Evolutionary conservation across 176 grass and related monocot species (phyloP), one percentile per base, ranked within the genome.

Genomic region (Carex pumila): DNA sequence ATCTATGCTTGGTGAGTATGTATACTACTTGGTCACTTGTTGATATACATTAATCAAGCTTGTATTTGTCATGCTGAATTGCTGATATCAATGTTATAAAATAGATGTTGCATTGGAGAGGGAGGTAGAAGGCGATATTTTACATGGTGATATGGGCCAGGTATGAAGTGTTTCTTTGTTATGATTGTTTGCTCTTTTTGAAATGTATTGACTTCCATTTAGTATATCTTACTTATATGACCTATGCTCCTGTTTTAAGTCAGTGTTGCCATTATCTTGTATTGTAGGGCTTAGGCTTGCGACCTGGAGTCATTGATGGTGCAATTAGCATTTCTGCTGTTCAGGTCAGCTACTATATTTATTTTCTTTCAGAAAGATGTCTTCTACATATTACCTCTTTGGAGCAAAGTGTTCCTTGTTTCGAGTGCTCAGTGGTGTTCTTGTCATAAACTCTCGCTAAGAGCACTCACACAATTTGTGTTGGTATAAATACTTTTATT

Each of bases 91-190:
- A 25, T 84, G 64, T 14, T 21, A 83, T 76, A 43, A 0, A 0
- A 21, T 71, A 98, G 95, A 95, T 88, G 84, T 98, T 83, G 92
- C 95, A 64, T 62, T 92, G 66, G 95, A 95, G 63, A 89, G 95
- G 57, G 92, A 90, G 87, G 85, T 67, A 8, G 91, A 98, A n/a
- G 95, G 95, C 1, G 92, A 98, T 83, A 81, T 95, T 79, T 74
- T 98, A 9, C 95, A 90, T 52, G 95, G 88, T 19, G 95, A 98
- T 85, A 98, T 98, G 95, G 95, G 95, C 8, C 92, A 98, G 95
- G 95, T 98, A 89, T 17, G 12, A 68, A 63, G n/a, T 61, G 0
- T 14, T 87, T 13, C 56, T 80, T 69, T 29, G 64, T 61, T 66
- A 6, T 68, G 3, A 43, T 68, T 81, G 18, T 72, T 30, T 82